A percentile compares a stretch with the other conserved stretches of the same genome.
Evolutionary conservation across 768 basidiomycete species (phyloP).

Genomic region (Butyriboletus loyo): DNA sequence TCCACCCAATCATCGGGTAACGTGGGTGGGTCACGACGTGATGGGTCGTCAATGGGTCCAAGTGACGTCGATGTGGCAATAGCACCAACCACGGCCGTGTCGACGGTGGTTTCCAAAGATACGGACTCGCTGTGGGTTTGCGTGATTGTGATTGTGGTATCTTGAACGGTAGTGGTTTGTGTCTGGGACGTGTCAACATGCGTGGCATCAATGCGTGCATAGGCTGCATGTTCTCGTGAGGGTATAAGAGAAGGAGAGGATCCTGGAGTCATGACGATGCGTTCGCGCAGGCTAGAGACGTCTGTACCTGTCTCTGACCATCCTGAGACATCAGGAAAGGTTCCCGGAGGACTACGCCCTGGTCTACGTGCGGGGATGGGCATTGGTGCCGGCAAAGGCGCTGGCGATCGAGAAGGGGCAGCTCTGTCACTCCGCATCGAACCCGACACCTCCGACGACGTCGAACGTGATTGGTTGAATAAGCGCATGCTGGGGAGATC

Average conservation of each 20-base stretch:
- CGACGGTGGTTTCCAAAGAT: not conserved
- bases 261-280: slow-evolving; percentile 9
- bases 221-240: slow-evolving; percentile 13
- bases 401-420: slow-evolving; percentile 24
- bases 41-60: slow-evolving; percentile 13
- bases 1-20: slow-evolving; percentile 33
- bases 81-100: not conserved
- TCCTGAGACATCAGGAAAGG: slow-evolving; percentile 26
- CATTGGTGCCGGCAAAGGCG: slow-evolving; percentile 14
- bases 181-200: slow-evolving; percentile 5
- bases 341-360: slow-evolving; percentile 29
- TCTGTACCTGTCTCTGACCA: slow-evolving; percentile 31
- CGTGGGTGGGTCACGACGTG: slow-evolving; percentile 14
- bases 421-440: slow-evolving; percentile 33
- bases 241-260: slow-evolving; percentile 31
- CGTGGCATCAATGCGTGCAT: slow-evolving; percentile 13
- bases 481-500: slow-evolving; percentile 30
- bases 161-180: slow-evolving; percentile 1
- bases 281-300: slow-evolving; percentile 20
- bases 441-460: slow-evolving; percentile 16
- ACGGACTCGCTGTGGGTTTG: slow-evolving; percentile 14
- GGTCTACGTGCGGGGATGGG: slow-evolving; percentile 19
- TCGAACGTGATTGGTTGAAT: slow-evolving; percentile 18
- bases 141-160: slow-evolving; percentile 7
- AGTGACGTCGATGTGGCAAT: not conserved